Percentiles rank a stretch among this genome's conserved stretches.
These are phyloP conservation scores for Scheffersomyces titani DNA, from an alignment of 1,139 yeast species.

Conservation along the genomic window DNA sequence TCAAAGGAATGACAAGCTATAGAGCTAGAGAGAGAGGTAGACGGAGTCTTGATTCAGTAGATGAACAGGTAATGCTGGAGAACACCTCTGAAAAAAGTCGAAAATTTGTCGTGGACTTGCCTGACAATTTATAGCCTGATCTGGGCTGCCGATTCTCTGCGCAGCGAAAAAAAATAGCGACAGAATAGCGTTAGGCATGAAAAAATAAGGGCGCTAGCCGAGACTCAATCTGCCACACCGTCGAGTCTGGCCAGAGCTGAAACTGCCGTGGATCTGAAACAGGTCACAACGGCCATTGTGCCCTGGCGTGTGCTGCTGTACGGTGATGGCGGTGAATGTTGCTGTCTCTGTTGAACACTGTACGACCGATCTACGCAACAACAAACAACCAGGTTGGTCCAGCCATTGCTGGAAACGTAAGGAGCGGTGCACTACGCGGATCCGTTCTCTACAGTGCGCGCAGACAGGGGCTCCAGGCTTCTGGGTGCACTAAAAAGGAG, in stretches of 20 bases:
- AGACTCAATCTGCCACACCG: background rate
- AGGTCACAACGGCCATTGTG: background rate
- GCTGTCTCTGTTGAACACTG: background rate
- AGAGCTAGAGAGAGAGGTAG: background rate
- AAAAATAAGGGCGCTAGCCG: background rate
- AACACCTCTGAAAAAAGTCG: too few relatives aligned
- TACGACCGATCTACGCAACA: background rate
- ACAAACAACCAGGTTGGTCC: background rate
- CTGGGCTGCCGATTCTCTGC: too few relatives aligned
- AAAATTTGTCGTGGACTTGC: background rate
- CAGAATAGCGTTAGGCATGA: background rate
- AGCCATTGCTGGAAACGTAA: background rate
- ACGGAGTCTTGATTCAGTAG: background rate
- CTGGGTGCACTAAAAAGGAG: background rate
- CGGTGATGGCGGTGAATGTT: background rate
- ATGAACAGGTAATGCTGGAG: background rate
- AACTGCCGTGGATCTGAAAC: background rate
- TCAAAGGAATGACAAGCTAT: constrained; percentile 6
- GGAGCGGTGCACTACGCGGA: background rate
- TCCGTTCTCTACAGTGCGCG: background rate
- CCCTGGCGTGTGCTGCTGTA: background rate
- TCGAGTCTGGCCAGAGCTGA: background rate
- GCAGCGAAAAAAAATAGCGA: background rate
- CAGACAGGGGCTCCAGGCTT: background rate
- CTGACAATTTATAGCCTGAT: background rate